Evolutionary conservation across 768 basidiomycete species (phyloP), one percentile per base, ranked within the genome.

Genomic region (Boletus pseudo-olivaceus): DNA sequence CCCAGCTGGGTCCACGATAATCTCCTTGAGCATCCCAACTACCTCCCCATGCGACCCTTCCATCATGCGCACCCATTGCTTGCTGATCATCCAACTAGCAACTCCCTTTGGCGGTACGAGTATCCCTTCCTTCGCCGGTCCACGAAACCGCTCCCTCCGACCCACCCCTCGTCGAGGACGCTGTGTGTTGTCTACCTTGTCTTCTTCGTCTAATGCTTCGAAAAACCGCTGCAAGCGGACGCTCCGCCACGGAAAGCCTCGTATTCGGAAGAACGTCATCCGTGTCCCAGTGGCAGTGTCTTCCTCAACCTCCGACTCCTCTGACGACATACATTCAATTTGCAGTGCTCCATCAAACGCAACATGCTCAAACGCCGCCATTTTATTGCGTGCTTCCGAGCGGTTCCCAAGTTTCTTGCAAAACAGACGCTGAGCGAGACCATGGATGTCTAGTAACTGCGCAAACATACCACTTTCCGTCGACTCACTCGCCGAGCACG

Each of bases 281-380:
- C 68, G 65, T 39, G 65, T 57, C 23, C 66, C 72, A 5, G 62
- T 56, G 40, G 47, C 60, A 2, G 62, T 42, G 30, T 68, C 70
- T 33, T 71, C 68, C 34, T 85, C 86, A 46, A 69, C 72, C 57
- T 82, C 82, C 14, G 88, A 89, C 66, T 90, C 88, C 59, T 90
- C 88, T 30, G 84, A 85, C 27, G 88, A 90, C 84, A 90, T 88
- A 68, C 87, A 90, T 44, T 90, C 88, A 19, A 82, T 56, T 56
- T 85, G 83, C 53, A 90, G 68, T 14, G 88, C 87, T 14, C 82
- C 81, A 62, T 89, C 85, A 62, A 90, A 90, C 14, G 73, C 76
- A 26, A 81, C 73, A 66, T 88, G 83, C 51, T 82, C 78, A 55
- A 88, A 85, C 0, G 63, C 71, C 26, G 69, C 70, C 26, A 82